A percentile compares a stretch with the other conserved stretches of the same genome.
These are phyloP conservation scores for Citeromyces matritensis DNA, from an alignment of 805 yeast genomes.

Conservation along the genomic window DNA sequence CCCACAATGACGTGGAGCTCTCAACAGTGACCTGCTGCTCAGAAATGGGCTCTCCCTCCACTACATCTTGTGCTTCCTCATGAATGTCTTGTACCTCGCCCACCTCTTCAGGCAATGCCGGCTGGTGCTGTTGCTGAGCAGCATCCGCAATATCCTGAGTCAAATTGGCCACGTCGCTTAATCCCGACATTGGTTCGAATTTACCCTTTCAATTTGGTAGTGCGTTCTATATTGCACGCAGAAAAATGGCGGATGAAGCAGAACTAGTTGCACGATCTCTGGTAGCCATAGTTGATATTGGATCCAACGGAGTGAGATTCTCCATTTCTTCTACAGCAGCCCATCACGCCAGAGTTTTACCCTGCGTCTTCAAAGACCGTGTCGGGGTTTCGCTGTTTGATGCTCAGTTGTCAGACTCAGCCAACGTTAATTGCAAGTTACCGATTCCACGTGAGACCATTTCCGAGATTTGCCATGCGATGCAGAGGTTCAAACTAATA, in stretches of 20 bases:
- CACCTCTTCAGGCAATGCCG: constrained; percentile 5
- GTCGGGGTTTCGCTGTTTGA: constrained; percentile 58
- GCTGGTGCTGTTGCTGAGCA: constrained; percentile 5
- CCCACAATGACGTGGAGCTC: constrained; percentile 15
- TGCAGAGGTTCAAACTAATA: constrained; percentile 52
- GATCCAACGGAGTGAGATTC: constrained; percentile 63
- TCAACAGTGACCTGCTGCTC: constrained; percentile 1
- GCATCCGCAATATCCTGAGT: constrained; percentile 5
- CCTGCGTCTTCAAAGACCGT: constrained; percentile 64
- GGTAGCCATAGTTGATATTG: constrained; percentile 61
- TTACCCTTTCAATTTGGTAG: not conserved
- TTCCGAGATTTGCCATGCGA: constrained; percentile 41
- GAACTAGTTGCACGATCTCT: constrained; percentile 42
- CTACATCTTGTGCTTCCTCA: constrained; percentile 3
- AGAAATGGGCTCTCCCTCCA: constrained; percentile 2
- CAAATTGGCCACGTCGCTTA: not conserved
- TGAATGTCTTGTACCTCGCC: constrained; percentile 5
- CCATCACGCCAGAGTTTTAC: constrained; percentile 62
- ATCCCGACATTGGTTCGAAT: not conserved
- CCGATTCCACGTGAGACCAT: constrained; percentile 48
- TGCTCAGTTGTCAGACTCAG: constrained; percentile 27
- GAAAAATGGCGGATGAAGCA: constrained; percentile 24
- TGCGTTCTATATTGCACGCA: constrained; percentile 1
- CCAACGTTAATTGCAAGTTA: constrained; percentile 14
- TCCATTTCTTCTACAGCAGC: constrained; percentile 57